phyloP scores from a whole-genome alignment of 2,329 filamentous ascomycete genomes.

The Hypoxylon sp. region DNA sequence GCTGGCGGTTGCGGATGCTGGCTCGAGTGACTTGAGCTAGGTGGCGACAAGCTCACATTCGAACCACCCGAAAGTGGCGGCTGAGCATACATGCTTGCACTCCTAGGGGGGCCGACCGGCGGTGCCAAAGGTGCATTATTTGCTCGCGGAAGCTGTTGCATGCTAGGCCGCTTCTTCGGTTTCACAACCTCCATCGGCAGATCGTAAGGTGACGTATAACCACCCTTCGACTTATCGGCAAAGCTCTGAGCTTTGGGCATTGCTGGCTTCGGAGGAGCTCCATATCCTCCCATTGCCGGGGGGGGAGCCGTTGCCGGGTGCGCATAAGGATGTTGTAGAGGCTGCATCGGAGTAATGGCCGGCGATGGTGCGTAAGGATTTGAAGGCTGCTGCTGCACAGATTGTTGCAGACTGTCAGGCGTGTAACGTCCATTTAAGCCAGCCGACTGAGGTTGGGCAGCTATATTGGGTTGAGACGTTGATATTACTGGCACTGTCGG shows the following conservation, averaged over 20 bases:
- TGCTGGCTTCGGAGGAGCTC: slow-evolving; percentile 53
- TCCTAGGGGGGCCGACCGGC: slow-evolving; percentile 66
- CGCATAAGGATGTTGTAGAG: slow-evolving; percentile 41
- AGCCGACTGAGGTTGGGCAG: slow-evolving; percentile 36
- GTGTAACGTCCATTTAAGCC: slow-evolving; percentile 49
- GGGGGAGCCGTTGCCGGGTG: slow-evolving; percentile 42
- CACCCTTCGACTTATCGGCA: slow-evolving; percentile 86
- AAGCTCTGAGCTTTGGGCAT: slow-evolving; percentile 79
- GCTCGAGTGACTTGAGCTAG: slow-evolving; percentile 50
- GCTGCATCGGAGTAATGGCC: slow-evolving; percentile 41
- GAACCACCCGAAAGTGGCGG: slow-evolving; percentile 41
- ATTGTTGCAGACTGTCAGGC: slow-evolving; percentile 41
- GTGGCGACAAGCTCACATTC: slow-evolving; percentile 45
- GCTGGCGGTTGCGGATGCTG: slow-evolving; percentile 45
- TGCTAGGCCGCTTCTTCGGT: slow-evolving; percentile 70
- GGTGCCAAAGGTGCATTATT: slow-evolving; percentile 53
- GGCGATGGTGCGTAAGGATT: slow-evolving; percentile 61
- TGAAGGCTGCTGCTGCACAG: slow-evolving; percentile 37
- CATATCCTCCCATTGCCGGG: slow-evolving; percentile 49
- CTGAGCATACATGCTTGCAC: slow-evolving; percentile 63
- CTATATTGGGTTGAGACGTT: slow-evolving; percentile 20
- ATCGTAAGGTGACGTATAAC: slow-evolving; percentile 95
- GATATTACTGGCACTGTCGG: slow-evolving; percentile 37
- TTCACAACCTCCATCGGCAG: slow-evolving; percentile 88
- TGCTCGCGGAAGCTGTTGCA: slow-evolving; percentile 61